A percentile compares a stretch with the other conserved stretches of the same genome.
Evolutionary conservation across 140 eudicot genomes (phyloP).

Genomic region (Oenanthe javanica): DNA sequence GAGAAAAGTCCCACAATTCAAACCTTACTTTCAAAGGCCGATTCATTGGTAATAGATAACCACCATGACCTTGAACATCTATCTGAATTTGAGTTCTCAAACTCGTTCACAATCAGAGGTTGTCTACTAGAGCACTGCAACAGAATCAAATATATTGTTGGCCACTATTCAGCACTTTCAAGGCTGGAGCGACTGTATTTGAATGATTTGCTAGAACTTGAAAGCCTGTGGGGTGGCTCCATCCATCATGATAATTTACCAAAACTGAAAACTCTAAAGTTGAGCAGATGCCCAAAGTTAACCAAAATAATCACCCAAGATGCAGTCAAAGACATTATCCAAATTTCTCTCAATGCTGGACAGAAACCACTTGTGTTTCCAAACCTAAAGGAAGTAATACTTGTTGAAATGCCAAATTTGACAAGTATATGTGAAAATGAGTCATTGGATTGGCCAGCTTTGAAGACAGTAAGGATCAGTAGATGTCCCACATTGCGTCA

Average conservation of each 20-base stretch:
- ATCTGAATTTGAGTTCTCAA: not conserved
- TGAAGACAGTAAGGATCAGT: too few species aligned
- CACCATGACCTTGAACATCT: not conserved
- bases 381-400: not conserved
- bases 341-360: too few species aligned
- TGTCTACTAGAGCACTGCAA: not conserved
- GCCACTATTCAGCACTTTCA: not conserved
- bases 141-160: not conserved
- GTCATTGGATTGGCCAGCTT: too few species aligned
- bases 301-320: not conserved
- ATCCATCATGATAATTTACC: not conserved
- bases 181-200: not conserved
- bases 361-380: too few species aligned
- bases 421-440: too few species aligned
- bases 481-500: not conserved
- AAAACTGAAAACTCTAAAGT: not conserved
- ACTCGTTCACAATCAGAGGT: not conserved
- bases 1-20: not conserved
- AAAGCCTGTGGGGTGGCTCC: not conserved
- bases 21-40: not conserved
- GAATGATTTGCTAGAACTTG: not conserved
- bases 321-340: too few species aligned
- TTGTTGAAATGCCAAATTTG: not conserved
- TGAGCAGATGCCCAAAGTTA: not conserved
- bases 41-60: not conserved